A percentile compares a stretch with the other conserved stretches of the same genome.
Conservation (phyloP, 345 rosid species). For the Capsella bursapastoris region DNA sequence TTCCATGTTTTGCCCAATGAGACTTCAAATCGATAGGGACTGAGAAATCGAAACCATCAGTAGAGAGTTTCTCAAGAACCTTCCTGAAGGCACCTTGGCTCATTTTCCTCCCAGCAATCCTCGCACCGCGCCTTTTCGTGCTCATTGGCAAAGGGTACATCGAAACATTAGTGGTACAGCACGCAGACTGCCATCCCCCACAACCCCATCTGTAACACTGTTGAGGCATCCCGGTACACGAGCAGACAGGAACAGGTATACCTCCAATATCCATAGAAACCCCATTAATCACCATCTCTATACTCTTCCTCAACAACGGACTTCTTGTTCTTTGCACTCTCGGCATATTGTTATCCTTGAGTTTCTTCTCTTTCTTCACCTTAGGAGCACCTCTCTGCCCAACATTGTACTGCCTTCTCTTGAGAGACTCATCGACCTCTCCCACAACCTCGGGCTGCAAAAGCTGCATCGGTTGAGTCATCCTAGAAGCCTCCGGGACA, state of each 20-base stretch:
- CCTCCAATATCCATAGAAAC: conserved; percentile 81
- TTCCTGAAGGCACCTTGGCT: conserved; percentile 96
- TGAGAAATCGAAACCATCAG: conserved; percentile 75
- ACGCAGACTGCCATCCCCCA: conserved; percentile 98
- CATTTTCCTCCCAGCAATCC: conserved; percentile 96
- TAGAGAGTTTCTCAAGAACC: conserved; percentile 91
- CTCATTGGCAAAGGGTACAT: conserved; percentile 92
- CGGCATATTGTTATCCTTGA: conserved; percentile 63
- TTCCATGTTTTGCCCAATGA: conserved; percentile 98
- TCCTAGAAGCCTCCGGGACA: conserved; percentile 59
- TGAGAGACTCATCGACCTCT: conserved; percentile 56
- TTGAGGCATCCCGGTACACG: conserved; percentile 81
- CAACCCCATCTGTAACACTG: conserved; percentile 96
- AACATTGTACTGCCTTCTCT: conserved; percentile 56
- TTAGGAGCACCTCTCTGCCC: conserved; percentile 58
- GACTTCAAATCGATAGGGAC: conserved; percentile 85
- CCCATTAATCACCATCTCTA: conserved; percentile 82
- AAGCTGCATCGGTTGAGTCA: conserved; percentile 71
- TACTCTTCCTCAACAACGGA: conserved; percentile 70
- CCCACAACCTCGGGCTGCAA: conserved; percentile 62
- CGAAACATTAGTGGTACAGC: conserved; percentile 87
- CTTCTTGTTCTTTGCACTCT: conserved; percentile 50
- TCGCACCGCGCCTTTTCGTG: conserved; percentile 82
- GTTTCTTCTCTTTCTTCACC: conserved; percentile 78
- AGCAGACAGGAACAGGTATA: conserved; percentile 88